A percentile compares a stretch with the other conserved stretches of the same genome.
These are phyloP conservation scores for Heliamphora exappendiculata DNA, from an alignment of 148 eudicot species.

Conservation along the genomic window DNA sequence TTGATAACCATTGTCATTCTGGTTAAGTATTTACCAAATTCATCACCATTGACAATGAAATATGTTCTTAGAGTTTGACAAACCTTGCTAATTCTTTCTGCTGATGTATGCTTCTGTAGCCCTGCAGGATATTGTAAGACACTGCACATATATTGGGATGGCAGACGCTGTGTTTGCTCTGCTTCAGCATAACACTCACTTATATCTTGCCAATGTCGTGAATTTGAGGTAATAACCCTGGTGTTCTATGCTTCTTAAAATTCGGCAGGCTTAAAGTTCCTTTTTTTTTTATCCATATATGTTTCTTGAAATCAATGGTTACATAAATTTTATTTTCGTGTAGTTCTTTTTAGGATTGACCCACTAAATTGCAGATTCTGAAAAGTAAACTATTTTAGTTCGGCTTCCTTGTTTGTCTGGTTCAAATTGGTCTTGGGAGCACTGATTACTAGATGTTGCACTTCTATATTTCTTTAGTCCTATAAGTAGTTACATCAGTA, in stretches of 20 bases:
- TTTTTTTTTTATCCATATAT: not conserved
- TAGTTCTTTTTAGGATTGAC: not conserved
- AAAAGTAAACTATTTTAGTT: slow-evolving; percentile 2
- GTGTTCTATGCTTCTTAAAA: not conserved
- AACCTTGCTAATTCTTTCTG: not conserved
- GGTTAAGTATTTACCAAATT: slow-evolving; percentile 34
- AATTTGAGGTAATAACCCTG: slow-evolving; percentile 58
- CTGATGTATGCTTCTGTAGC: slow-evolving; percentile 33
- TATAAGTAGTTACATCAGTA: not conserved
- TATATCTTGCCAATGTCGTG: slow-evolving; percentile 90
- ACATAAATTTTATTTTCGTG: not conserved
- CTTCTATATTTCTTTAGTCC: slow-evolving; percentile 8
- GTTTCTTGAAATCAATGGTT: not conserved
- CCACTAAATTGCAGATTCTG: slow-evolving; percentile 1
- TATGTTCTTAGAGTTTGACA: not conserved
- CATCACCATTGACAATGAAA: not conserved
- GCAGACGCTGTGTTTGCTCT: slow-evolving; percentile 88
- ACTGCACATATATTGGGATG: slow-evolving; percentile 93
- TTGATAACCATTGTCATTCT: slow-evolving; percentile 62
- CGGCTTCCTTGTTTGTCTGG: not conserved
- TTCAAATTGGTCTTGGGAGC: slow-evolving; percentile 7
- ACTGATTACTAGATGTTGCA: not conserved
- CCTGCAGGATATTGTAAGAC: slow-evolving; percentile 68
- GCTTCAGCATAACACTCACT: slow-evolving; percentile 79
- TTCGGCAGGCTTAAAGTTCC: not conserved